phyloP scores from a whole-genome alignment of 371 early-diverging fungal species.

The Mortierella sp. region DNA sequence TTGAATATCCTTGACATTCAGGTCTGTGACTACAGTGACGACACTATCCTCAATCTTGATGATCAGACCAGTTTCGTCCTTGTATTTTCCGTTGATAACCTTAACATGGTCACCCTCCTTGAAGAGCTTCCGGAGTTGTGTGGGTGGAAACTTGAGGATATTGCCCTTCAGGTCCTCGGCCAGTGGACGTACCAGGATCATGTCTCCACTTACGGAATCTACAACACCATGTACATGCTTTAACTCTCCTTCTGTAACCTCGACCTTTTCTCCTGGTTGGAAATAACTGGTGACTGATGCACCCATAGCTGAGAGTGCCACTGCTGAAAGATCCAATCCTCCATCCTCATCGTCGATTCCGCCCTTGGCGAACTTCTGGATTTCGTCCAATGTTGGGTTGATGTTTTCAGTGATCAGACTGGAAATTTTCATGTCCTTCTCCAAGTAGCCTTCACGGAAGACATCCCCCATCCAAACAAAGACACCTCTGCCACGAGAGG shows the following conservation, averaged over 20 bases:
- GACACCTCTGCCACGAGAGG: conserved; percentile 67
- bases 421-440: conserved; percentile 87
- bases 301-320: conserved; percentile 59
- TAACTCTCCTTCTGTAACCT: conserved; percentile 92
- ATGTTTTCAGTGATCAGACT: conserved; percentile 81
- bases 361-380: conserved; percentile 82
- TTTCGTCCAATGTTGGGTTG: conserved; percentile 95
- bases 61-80: conserved; percentile 92
- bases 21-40: conserved; percentile 87
- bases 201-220: conserved; percentile 71
- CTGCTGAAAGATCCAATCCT: conserved; percentile 61
- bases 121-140: conserved; percentile 89
- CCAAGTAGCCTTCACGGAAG: conserved; percentile 92
- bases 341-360: conserved; percentile 73
- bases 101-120: conserved; percentile 93
- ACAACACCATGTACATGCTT: conserved; percentile 87
- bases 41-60: conserved; percentile 82
- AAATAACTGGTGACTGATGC: conserved; percentile 66
- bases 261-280: conserved; percentile 90
- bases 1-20: conserved; percentile 78
- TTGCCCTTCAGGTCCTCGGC: conserved; percentile 66
- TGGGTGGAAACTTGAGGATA: conserved; percentile 59
- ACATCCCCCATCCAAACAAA: conserved; percentile 85
- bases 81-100: conserved; percentile 91
- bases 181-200: conserved; percentile 71